Base-by-base conservation (phyloP, 2,329 filamentous ascomycete genomes). In the Huntiella decipiens region DNA sequence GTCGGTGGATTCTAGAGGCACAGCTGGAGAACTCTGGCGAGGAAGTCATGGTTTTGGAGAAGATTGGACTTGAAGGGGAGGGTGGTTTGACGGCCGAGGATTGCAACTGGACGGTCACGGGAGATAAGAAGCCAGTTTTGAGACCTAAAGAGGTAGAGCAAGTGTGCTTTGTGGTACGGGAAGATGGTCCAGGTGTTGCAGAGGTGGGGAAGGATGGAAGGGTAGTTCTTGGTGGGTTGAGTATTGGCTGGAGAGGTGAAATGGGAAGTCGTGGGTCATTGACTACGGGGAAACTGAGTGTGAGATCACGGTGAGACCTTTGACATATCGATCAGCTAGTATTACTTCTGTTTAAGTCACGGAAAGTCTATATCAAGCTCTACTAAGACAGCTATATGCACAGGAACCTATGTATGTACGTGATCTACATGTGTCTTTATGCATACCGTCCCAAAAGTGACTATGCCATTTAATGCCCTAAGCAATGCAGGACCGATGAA, bases 11-110 rank as follows among this genome's bases (percentile, higher is more conserved):
- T 11, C 68, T 98, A 43, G 91, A 98, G 61, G 91, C 88, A 19
- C 91, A 98, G 64, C 63, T 98, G 49, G 91, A 98, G 66, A 98
- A 96, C 61, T 82, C 87, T 57, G 84, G 84, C 40, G 87, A 95
- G 58, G 78, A 79, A 38, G 67, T 77, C 4, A 80, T 96, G 52
- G 74, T 82, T 56, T 69, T 98, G 44, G 83, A 93, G 61, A 66
- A 65, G 50, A 73, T 77, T 28, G 62, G 63, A 31, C 59, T 79
- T 47, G 68, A 76, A 45, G 61, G 71, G 5, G 70, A 69, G 51
- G 54, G 61, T 1, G 70, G 71, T 3, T 58, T 77, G 43, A 54
- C 55, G 39, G 73, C 67, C 52, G 61, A 61, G 35, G 71, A 73
- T 50, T 70, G 71, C 52, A 78, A 79, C 54, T 76, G 73, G 71